Conservation (phyloP, 2,329 filamentous ascomycete genomes). For the Bimuria novae-zelandiae region DNA sequence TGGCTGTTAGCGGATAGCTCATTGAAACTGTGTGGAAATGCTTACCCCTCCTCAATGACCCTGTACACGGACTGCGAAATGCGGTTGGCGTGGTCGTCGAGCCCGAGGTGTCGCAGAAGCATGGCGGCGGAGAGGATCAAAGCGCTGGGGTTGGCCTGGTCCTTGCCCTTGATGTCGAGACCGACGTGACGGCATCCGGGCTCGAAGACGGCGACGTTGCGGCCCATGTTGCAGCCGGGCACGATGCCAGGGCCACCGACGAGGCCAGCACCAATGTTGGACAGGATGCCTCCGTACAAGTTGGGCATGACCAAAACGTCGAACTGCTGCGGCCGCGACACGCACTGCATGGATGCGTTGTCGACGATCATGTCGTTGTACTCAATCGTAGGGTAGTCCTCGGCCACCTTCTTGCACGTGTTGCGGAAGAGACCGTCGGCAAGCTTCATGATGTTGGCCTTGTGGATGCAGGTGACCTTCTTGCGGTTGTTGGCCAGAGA, state of each 20-base stretch:
- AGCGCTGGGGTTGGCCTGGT: constrained; percentile 97
- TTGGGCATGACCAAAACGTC: constrained; percentile 99
- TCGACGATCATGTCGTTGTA: constrained; percentile 99
- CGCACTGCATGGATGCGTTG: constrained; percentile 99
- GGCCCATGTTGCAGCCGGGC: constrained; percentile 99
- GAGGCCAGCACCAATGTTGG: constrained; percentile 96
- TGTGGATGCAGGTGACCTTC: constrained; percentile 99
- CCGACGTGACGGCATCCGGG: constrained; percentile 98
- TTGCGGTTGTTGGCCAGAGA: constrained; percentile 98
- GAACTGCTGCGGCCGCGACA: constrained; percentile 94
- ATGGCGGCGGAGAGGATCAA: constrained; percentile 94
- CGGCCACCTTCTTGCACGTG: constrained; percentile 90
- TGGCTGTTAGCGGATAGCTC: constrained; percentile 33
- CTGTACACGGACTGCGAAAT: constrained; percentile 87
- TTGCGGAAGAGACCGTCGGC: constrained; percentile 98
- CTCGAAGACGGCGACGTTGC: constrained; percentile 97
- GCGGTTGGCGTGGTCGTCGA: constrained; percentile 97
- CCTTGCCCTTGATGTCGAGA: constrained; percentile 99
- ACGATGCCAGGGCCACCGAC: constrained; percentile 97
- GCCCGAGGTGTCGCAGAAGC: constrained; percentile 94
- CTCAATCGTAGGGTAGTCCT: constrained; percentile 95
- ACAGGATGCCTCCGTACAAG: constrained; percentile 97
- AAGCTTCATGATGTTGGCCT: constrained; percentile 99
- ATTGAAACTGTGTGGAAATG: constrained; percentile 22
- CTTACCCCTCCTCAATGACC: constrained; percentile 88